Percentiles rank a stretch among this genome's conserved stretches.
These are phyloP conservation scores for Pseudisothecium myosuroides DNA, from an alignment of 225 moss, liverwort and hornwort species.

Conservation along the genomic window DNA sequence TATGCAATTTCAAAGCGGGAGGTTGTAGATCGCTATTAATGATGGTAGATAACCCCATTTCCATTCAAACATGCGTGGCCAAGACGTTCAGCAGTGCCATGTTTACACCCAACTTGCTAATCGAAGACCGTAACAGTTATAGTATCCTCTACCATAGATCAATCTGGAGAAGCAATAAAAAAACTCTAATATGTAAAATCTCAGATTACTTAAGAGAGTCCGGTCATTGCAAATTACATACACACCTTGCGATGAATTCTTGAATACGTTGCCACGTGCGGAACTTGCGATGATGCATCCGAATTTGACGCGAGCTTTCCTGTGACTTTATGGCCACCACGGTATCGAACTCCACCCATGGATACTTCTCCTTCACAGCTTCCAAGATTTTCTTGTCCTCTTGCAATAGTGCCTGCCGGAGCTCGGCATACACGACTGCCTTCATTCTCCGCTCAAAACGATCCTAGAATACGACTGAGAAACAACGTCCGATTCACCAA, in stretches of 20 bases:
- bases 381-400: conserved; percentile 23
- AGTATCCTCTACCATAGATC: neutral
- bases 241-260: conserved; percentile 42
- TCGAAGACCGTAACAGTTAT: neutral
- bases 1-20: neutral
- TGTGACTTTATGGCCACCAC: conserved; percentile 53
- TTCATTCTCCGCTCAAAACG: conserved; percentile 20
- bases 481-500: neutral
- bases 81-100: neutral
- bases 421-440: conserved; percentile 36
- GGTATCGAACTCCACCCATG: conserved; percentile 53
- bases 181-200: neutral
- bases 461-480: neutral
- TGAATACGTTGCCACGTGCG: conserved; percentile 34
- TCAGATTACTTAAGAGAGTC: neutral
- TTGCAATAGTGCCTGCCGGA: conserved; percentile 39
- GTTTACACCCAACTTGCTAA: neutral
- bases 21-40: neutral
- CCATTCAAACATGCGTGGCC: neutral
- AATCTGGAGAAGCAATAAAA: neutral
- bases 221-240: neutral
- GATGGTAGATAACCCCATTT: neutral
- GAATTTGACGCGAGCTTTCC: conserved; percentile 44
- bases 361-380: conserved; percentile 23
- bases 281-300: conserved; percentile 49